Percentiles rank a stretch among this genome's conserved stretches.
Evolutionary conservation across 352 stramenopile species (phyloP).

Genomic region (Phytophthora palmivora): DNA sequence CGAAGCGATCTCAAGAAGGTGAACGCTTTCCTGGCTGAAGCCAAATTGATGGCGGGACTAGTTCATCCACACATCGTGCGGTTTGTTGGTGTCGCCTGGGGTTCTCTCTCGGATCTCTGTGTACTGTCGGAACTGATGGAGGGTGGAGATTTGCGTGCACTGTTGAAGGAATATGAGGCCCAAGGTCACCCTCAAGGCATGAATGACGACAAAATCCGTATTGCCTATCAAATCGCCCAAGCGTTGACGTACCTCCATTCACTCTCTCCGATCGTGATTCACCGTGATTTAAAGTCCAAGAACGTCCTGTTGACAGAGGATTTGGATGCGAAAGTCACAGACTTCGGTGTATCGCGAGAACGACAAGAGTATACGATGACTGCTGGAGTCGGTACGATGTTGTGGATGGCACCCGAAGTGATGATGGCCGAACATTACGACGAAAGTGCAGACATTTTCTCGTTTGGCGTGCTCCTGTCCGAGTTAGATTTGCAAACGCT

Average conservation of each 20-base stretch:
- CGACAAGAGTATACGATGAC: slow-evolving; percentile 41
- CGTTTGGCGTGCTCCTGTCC: slow-evolving; percentile 39
- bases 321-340: slow-evolving; percentile 44
- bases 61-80: slow-evolving; percentile 55
- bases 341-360: slow-evolving; percentile 44
- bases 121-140: slow-evolving; percentile 51
- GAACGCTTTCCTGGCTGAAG: slow-evolving; percentile 44
- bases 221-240: slow-evolving; percentile 38
- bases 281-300: slow-evolving; percentile 49
- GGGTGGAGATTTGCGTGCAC: slow-evolving; percentile 34
- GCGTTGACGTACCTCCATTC: slow-evolving; percentile 33
- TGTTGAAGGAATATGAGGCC: slow-evolving; percentile 30
- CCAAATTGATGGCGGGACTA: slow-evolving; percentile 50
- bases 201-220: slow-evolving; percentile 33
- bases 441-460: slow-evolving; percentile 47
- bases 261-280: slow-evolving; percentile 36
- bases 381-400: slow-evolving; percentile 30
- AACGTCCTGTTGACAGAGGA: slow-evolving; percentile 44
- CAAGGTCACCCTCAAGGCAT: slow-evolving; percentile 20
- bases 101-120: slow-evolving; percentile 36
- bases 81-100: slow-evolving; percentile 57
- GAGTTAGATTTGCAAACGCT: slow-evolving; percentile 32
- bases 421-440: slow-evolving; percentile 44
- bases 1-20: slow-evolving; percentile 42
- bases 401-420: slow-evolving; percentile 52